Percentiles rank a stretch among this genome's conserved stretches.
Conservation (phyloP, 306 rosid species). For the Abrus precatorius region DNA sequence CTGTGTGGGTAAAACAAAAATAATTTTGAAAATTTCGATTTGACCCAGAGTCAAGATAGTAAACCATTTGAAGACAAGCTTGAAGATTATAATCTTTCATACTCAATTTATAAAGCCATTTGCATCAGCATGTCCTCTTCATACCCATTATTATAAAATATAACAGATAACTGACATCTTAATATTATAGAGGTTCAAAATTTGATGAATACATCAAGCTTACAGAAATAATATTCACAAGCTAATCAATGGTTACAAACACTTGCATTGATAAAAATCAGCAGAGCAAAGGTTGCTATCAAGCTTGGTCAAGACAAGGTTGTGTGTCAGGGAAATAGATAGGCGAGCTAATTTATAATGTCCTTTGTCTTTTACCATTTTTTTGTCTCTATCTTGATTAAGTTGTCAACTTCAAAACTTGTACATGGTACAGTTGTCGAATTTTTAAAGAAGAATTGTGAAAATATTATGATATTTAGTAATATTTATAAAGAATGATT, state of each 20-base stretch:
- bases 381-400: slow-evolving; percentile 46
- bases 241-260: slow-evolving; percentile 4
- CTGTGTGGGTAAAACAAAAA: slow-evolving; percentile 8
- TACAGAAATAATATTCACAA: slow-evolving; percentile 11
- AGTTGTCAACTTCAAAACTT: slow-evolving; percentile 43
- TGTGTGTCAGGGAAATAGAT: slow-evolving; percentile 50
- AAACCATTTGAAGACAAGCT: slow-evolving; percentile 46
- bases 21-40: neutral
- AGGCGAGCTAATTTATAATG: slow-evolving; percentile 49
- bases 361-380: slow-evolving; percentile 44
- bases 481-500: neutral
- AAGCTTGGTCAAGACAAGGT: slow-evolving; percentile 51
- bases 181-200: neutral
- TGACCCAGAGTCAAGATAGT: slow-evolving; percentile 18
- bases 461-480: neutral
- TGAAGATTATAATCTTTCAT: slow-evolving; percentile 40
- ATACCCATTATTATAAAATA: slow-evolving; percentile 34
- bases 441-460: slow-evolving; percentile 6
- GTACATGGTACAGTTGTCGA: slow-evolving; percentile 43
- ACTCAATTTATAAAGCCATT: slow-evolving; percentile 31
- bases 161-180: neutral
- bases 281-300: slow-evolving; percentile 45
- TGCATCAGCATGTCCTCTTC: slow-evolving; percentile 37
- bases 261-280: slow-evolving; percentile 36
- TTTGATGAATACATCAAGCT: slow-evolving; percentile 20